Percentiles rank a stretch among this genome's conserved stretches.
phyloP scores from a whole-genome alignment of 768 basidiomycete species.

The Pisolithus sp. region DNA sequence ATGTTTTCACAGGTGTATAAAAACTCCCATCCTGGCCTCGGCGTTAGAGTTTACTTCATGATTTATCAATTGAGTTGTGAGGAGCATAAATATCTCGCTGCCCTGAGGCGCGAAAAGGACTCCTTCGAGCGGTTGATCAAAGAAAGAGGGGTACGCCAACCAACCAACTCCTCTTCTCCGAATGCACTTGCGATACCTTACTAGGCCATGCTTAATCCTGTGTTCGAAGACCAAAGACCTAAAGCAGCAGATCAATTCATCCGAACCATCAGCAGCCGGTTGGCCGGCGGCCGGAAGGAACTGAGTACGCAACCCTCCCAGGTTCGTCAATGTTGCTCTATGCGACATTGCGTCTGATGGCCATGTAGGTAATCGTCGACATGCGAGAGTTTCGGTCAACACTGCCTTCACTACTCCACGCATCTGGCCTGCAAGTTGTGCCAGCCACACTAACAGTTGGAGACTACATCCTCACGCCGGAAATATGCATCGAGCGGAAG shows the following conservation, averaged over 20 bases:
- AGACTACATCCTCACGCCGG: conserved; percentile 92
- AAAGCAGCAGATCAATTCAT: conserved; percentile 51
- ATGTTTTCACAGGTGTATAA: conserved; percentile 66
- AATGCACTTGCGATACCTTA: not conserved
- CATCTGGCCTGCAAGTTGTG: conserved; percentile 69
- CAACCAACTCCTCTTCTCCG: not conserved
- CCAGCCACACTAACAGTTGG: conserved; percentile 92
- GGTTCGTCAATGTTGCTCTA: conserved; percentile 27
- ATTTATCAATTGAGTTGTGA: conserved; percentile 90
- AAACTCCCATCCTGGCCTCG: conserved; percentile 74
- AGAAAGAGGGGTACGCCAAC: conserved; percentile 72
- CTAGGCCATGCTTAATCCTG: conserved; percentile 86
- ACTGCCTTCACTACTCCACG: conserved; percentile 84
- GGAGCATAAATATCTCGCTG: conserved; percentile 91
- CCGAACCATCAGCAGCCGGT: conserved; percentile 75
- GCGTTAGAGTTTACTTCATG: conserved; percentile 90
- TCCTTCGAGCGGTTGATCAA: conserved; percentile 89
- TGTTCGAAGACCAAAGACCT: conserved; percentile 55
- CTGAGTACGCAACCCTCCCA: conserved; percentile 58
- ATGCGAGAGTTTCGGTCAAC: conserved; percentile 95
- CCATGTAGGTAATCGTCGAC: conserved; percentile 83
- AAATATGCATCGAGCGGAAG: conserved; percentile 95
- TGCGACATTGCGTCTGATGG: not conserved
- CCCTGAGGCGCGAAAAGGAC: conserved; percentile 85
- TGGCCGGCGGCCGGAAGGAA: conserved; percentile 80